Percentiles rank a stretch among this genome's conserved stretches.
These are phyloP conservation scores for Solioccasus polychromus DNA, from an alignment of 768 basidiomycete species.

Conservation along the genomic window DNA sequence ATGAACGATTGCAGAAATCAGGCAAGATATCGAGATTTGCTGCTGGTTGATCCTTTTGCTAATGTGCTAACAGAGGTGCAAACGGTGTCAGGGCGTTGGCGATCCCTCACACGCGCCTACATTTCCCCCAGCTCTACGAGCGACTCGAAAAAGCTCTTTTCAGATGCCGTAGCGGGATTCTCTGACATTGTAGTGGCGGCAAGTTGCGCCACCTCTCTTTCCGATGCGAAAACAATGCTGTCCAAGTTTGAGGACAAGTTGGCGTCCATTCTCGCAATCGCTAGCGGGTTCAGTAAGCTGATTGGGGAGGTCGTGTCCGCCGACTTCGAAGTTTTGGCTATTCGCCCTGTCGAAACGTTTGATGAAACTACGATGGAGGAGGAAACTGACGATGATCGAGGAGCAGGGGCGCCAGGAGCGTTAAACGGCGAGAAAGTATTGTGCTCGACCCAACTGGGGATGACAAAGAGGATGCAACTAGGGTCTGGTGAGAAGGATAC, in stretches of 20 bases:
- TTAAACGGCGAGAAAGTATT: constrained; percentile 5
- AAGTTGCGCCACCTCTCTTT: background rate
- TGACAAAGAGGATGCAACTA: constrained; percentile 8
- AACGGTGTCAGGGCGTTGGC: constrained; percentile 10
- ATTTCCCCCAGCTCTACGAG: background rate
- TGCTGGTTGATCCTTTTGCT: background rate
- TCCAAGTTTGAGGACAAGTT: constrained; percentile 4
- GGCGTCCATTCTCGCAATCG: constrained; percentile 1
- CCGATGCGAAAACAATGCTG: background rate
- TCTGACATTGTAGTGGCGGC: constrained; percentile 10
- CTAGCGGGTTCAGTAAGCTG: constrained; percentile 6
- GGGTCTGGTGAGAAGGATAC: background rate
- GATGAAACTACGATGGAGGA: constrained; percentile 13
- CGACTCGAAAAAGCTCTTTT: background rate
- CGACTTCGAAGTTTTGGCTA: constrained; percentile 6
- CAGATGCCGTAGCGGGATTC: background rate
- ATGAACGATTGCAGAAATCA: constrained; percentile 4
- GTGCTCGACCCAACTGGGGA: constrained; percentile 12
- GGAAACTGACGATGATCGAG: background rate
- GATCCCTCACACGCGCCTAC: constrained; percentile 9
- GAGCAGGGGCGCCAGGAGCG: background rate
- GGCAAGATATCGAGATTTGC: background rate
- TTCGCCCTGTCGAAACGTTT: background rate
- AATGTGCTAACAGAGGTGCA: constrained; percentile 12
- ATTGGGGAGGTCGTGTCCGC: constrained; percentile 5